Percentiles rank a stretch among this genome's conserved stretches.
Evolutionary conservation across 176 grass and related monocot species (phyloP).

Genomic region (Calamus simplicifolius): DNA sequence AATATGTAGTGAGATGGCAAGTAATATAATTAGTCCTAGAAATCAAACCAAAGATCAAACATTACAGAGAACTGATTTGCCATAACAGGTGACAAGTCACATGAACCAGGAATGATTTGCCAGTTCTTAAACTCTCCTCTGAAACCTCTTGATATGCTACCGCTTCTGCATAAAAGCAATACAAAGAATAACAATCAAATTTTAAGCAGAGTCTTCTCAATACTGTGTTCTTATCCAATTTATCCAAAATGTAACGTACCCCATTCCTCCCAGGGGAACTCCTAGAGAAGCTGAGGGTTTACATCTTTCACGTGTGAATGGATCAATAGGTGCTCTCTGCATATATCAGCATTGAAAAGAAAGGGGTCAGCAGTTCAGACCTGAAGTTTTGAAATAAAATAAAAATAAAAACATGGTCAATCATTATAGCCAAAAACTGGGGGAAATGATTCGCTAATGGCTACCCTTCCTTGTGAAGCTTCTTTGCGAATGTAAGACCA

Average conservation of each 20-base stretch:
- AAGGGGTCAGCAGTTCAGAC: too few species aligned
- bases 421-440: too few species aligned
- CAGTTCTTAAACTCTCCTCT: slow-evolving; percentile 95
- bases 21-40: too few species aligned
- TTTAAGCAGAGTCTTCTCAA: too few species aligned
- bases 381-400: neutral
- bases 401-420: neutral
- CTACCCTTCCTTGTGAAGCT: slow-evolving; percentile 97
- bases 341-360: neutral
- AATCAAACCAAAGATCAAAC: slow-evolving; percentile 5
- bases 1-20: too few species aligned
- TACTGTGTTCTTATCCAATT: too few species aligned
- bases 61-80: slow-evolving; percentile 98
- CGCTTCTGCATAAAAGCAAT: slow-evolving; percentile 37
- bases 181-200: too few species aligned
- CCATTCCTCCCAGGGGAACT: slow-evolving; percentile 96
- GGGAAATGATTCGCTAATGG: too few species aligned
- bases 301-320: slow-evolving; percentile 72
- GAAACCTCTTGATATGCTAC: slow-evolving; percentile 97
- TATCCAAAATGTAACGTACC: slow-evolving; percentile 35
- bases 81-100: slow-evolving; percentile 82
- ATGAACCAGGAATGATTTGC: slow-evolving; percentile 92
- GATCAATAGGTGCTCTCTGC: slow-evolving; percentile 97
- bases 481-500: slow-evolving; percentile 98
- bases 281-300: slow-evolving; percentile 86